Base-by-base conservation (phyloP, 306 rosid species). In the Sicyos edulis region DNA sequence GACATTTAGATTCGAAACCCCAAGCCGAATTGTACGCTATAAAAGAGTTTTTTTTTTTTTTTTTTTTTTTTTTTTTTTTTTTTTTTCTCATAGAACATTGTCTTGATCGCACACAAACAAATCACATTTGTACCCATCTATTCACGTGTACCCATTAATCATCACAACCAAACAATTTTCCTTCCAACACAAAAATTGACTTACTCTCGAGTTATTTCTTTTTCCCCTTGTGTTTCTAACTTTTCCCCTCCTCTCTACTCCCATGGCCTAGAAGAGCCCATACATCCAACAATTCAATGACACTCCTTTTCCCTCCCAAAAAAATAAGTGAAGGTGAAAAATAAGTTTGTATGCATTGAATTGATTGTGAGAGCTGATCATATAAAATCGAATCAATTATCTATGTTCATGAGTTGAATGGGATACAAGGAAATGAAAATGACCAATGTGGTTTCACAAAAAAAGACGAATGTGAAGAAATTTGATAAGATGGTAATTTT, bases 101-200 rank as follows among this genome's bases (percentile, higher is more conserved):
- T 82, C 83, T 74, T 53, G 65, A 76, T 74, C 74, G 77, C 40
- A 50, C 70, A 79, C 78, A 80, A 81, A 84, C 76, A 82, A 73
- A 79, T 21, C 59, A 76, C 74, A 61, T 47, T 61, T 70, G 77
- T 72, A 85, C 84, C 82, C 75, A 83, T 75, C 79, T 67, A 77
- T 82, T 86, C 96, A 89, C 92, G 83, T 85, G 96, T 79, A 78
- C 80, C 78, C 78, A 60, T 75, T 79, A 84, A 83, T 86, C 82
- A 85, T 85, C 79, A 73, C 84, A 77, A 80, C 82, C 72, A 77
- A 79, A 79, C 88, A 85, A 84, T 78, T 51, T 69, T 7, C 54
- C 40, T 20, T 45, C 72, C 72, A 67, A 67, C 55, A 47, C 72
- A 67, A 67, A 67, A 44, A 11, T 63, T 79, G 57, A 58, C 78